phyloP scores from a whole-genome alignment of 495 filamentous ascomycete genomes.

The Beverwykella pulmonaria region DNA sequence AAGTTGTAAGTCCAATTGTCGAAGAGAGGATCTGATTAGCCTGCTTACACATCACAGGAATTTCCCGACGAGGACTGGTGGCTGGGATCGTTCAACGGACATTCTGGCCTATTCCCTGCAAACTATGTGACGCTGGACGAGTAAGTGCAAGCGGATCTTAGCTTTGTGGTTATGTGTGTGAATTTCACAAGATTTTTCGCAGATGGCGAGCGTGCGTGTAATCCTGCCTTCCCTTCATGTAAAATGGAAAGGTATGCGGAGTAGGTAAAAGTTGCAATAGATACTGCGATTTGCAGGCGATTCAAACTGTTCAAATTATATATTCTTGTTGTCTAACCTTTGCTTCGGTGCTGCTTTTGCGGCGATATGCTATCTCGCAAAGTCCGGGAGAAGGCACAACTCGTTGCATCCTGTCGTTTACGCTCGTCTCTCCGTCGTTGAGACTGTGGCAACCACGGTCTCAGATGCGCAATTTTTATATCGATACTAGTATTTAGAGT shows the following conservation, averaged over 20 bases:
- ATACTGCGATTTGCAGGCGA: not conserved
- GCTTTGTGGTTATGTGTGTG: not conserved
- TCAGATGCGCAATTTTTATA: too few relatives aligned
- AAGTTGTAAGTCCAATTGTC: slow-evolving; percentile 56
- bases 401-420: too few relatives aligned
- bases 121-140: slow-evolving; percentile 54
- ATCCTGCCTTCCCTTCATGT: not conserved
- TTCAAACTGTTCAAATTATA: not conserved
- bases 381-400: too few relatives aligned
- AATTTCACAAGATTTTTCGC: not conserved
- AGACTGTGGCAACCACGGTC: too few relatives aligned
- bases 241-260: not conserved
- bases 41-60: slow-evolving; percentile 57
- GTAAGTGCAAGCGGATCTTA: slow-evolving; percentile 31
- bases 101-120: slow-evolving; percentile 76
- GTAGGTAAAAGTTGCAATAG: not conserved
- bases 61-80: slow-evolving; percentile 99
- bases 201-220: not conserved
- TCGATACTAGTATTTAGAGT: too few relatives aligned
- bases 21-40: not conserved
- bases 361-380: too few relatives aligned
- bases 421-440: too few relatives aligned
- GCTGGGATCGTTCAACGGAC: slow-evolving; percentile 80
- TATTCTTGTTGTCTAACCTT: too few relatives aligned
- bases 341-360: too few relatives aligned